phyloP scores from a whole-genome alignment of 768 basidiomycete genomes.

The Amylocystis lapponica region DNA sequence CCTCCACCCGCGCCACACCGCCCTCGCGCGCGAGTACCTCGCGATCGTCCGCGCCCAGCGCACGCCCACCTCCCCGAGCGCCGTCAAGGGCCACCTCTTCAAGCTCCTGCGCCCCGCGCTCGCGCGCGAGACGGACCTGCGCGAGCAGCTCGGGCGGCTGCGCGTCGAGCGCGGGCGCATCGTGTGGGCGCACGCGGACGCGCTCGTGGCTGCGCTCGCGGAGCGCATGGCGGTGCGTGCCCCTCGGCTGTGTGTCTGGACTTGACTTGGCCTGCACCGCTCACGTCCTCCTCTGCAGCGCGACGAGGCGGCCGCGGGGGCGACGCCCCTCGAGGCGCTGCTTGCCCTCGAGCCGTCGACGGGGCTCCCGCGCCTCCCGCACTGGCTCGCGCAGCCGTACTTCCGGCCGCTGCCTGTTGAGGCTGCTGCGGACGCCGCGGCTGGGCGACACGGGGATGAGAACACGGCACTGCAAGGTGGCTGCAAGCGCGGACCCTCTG shows the following conservation, averaged over 20 bases:
- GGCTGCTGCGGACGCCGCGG: too few relatives aligned
- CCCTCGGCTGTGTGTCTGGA: neutral
- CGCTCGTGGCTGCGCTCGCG: conserved; percentile 56
- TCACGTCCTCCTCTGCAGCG: conserved; percentile 27
- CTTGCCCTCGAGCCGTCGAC: conserved; percentile 38
- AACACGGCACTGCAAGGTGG: too few relatives aligned
- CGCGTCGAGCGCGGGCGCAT: conserved; percentile 17
- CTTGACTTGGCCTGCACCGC: neutral
- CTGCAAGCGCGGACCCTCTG: too few relatives aligned
- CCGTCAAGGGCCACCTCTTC: conserved; percentile 91
- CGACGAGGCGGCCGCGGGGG: conserved; percentile 38
- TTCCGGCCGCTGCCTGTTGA: conserved; percentile 45
- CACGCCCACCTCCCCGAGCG: conserved; percentile 66
- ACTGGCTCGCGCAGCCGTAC: conserved; percentile 72
- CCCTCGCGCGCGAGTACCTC: conserved; percentile 84
- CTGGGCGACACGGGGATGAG: too few relatives aligned
- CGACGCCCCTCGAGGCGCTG: conserved; percentile 29
- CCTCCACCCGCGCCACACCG: conserved; percentile 50
- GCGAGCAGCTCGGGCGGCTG: conserved; percentile 62
- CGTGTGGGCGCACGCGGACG: conserved; percentile 39
- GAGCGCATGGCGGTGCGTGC: conserved; percentile 46
- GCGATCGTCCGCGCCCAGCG: conserved; percentile 64
- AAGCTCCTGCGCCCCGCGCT: conserved; percentile 83
- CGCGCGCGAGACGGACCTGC: conserved; percentile 56
- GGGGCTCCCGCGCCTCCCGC: conserved; percentile 50